Evolutionary conservation across 2,329 filamentous ascomycete genomes (phyloP), one percentile per base, ranked within the genome.

Genomic region (Aspergillus tubingensis): DNA sequence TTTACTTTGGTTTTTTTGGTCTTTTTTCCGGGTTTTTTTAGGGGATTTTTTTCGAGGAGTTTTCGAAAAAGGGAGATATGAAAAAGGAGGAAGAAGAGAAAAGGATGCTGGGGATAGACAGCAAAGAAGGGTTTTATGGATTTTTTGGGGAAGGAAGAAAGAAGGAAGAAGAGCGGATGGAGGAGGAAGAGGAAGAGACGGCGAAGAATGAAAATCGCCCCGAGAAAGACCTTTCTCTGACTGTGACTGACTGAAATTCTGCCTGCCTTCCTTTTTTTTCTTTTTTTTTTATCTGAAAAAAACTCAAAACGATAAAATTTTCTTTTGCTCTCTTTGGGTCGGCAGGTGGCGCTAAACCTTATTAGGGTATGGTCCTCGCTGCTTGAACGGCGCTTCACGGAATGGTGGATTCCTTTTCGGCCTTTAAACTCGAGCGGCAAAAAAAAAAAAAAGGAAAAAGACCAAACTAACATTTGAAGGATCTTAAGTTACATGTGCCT

Each of bases 21-120:
- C 13, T 39, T 44, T 72, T 79, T 79, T 78, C 74, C 70, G 69
- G 70, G 62, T 77, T 77, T 77, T 74, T 76, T 76, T 69, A 59
- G 36, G 59, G 52, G 59, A 64, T 64, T 68, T 65, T 70, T 75
- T 71, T 69, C 70, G 71, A 72, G 62, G 66, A 53, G 36, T 62
- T 51, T 64, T 73, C 67, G 69, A 74, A 75, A 73, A 70, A 70
- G 68, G 69, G 60, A 59, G 67, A 63, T 55, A 65, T 62, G 54
- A 43, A 64, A 68, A 63, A 62, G 64, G 66, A 68, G 68, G 60
- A 64, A 58, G 60, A 64, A 63, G 62, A 62, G 69, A 69, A 66
- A 65, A 60, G 54, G 59, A 57, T 63, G 64, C 64, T 67, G 64
- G 59, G 32, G 53, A 62, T 67, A 66, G 66, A 65, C 60, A 65